A percentile compares a stretch with the other conserved stretches of the same genome.
These are phyloP conservation scores for Actinidia polygama DNA, from an alignment of 179 eudicot genomes.

Conservation along the genomic window DNA sequence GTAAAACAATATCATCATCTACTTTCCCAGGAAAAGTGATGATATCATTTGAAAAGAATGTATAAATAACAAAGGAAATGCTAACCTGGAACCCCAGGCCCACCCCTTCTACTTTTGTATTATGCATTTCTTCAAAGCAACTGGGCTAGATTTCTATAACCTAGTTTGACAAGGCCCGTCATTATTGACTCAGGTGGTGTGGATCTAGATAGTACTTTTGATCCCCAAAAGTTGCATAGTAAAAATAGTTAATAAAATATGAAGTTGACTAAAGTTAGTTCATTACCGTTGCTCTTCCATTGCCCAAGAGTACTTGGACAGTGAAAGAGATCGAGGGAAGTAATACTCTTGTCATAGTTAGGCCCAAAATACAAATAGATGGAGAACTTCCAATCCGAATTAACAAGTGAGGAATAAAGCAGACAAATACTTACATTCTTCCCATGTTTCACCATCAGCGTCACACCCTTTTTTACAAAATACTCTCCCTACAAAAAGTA, in stretches of 20 bases:
- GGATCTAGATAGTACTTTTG: neutral
- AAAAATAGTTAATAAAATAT: neutral
- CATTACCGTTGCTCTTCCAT: neutral
- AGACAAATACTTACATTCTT: slow-evolving; percentile 75
- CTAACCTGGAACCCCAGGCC: no score
- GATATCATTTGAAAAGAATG: no score
- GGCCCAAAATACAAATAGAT: neutral
- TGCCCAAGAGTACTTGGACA: neutral
- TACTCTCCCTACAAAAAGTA: slow-evolving; percentile 77
- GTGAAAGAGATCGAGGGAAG: neutral
- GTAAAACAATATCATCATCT: no score
- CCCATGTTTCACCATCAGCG: slow-evolving; percentile 93
- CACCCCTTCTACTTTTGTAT: no score
- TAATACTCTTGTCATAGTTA: neutral
- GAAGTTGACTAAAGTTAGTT: neutral
- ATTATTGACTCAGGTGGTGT: no score
- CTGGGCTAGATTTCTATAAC: no score
- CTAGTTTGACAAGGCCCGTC: neutral
- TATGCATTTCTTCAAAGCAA: no score
- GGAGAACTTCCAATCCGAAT: neutral
- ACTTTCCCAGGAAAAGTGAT: no score
- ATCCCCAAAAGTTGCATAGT: neutral
- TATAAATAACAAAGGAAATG: no score
- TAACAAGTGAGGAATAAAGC: slow-evolving; percentile 13
- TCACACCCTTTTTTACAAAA: slow-evolving; percentile 97